Conservation (phyloP, 2,329 filamentous ascomycete species). For the Aspergillus fumigatus region DNA sequence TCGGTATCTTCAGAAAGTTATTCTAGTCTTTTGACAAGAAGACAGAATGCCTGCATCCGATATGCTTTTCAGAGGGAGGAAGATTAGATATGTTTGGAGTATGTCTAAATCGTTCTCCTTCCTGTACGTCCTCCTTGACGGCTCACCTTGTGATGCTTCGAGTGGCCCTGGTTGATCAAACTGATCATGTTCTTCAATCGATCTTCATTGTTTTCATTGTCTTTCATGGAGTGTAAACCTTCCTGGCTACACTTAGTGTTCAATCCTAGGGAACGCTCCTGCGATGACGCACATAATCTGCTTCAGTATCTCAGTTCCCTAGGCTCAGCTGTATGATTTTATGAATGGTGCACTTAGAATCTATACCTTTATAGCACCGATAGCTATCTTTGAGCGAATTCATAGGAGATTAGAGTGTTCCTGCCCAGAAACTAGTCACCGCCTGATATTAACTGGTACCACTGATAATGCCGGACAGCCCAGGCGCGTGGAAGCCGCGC, state of each 20-base stretch:
- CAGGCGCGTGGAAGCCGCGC: slow-evolving; percentile 32
- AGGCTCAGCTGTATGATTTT: background rate
- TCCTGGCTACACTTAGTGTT: background rate
- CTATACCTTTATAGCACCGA: background rate
- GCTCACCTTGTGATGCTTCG: background rate
- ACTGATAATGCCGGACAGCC: slow-evolving; percentile 19
- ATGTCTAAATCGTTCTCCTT: background rate
- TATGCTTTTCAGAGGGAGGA: background rate
- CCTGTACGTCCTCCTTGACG: background rate
- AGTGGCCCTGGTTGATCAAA: background rate
- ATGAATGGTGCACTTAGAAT: background rate
- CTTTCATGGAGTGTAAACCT: background rate
- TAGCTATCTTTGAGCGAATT: background rate
- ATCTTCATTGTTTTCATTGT: background rate
- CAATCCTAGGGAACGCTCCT: background rate
- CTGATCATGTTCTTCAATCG: background rate
- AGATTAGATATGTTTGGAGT: background rate
- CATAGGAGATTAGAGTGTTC: slow-evolving; percentile 5
- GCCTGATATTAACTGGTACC: slow-evolving; percentile 18
- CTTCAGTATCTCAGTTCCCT: background rate
- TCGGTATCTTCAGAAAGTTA: background rate
- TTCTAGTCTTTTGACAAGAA: background rate
- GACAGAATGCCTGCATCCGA: background rate
- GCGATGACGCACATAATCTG: background rate
- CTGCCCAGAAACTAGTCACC: slow-evolving; percentile 16